These are phyloP conservation scores for Solanum tarapatanum DNA, from an alignment of 257 asterid genomes.

Conservation along the genomic window DNA sequence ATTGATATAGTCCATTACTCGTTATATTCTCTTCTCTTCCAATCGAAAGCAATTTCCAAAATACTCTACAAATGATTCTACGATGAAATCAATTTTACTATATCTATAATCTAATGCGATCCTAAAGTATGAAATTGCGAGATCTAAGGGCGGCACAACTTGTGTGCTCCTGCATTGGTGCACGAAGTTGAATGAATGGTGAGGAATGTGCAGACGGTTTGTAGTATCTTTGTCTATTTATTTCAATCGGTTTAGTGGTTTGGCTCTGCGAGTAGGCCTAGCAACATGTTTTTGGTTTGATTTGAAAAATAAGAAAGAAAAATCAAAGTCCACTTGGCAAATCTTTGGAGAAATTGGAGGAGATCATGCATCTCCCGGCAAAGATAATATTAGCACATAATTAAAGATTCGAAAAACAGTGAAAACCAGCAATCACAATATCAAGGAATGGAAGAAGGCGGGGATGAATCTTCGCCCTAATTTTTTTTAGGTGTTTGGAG, in stretches of 20 bases:
- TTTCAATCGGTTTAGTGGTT: slow-evolving; percentile 10
- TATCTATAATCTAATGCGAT: not conserved
- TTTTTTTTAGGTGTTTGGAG: too few species aligned
- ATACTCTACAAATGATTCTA: not conserved
- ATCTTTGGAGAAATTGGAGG: slow-evolving; percentile 27
- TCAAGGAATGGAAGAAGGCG: slow-evolving; percentile 36
- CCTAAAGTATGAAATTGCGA: not conserved
- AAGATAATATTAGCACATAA: slow-evolving; percentile 32
- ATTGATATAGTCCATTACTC: slow-evolving; percentile 28
- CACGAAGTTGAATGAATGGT: slow-evolving; percentile 13
- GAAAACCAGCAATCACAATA: slow-evolving; percentile 3
- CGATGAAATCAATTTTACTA: not conserved
- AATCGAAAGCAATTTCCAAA: not conserved
- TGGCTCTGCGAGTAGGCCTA: slow-evolving; percentile 37
- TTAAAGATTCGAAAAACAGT: slow-evolving; percentile 18
- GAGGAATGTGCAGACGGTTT: slow-evolving; percentile 4
- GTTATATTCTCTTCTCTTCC: not conserved
- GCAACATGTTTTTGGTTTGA: slow-evolving; percentile 60
- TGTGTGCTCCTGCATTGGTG: slow-evolving; percentile 36
- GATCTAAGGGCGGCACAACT: slow-evolving; percentile 8
- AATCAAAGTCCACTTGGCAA: slow-evolving; percentile 7
- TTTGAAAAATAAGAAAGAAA: slow-evolving; percentile 11
- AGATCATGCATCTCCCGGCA: slow-evolving; percentile 1
- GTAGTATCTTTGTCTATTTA: slow-evolving; percentile 21
- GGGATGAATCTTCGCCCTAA: slow-evolving; percentile 38